These are phyloP conservation scores for Aspergillus taichungensis DNA, from an alignment of 495 filamentous ascomycete species.

Conservation along the genomic window DNA sequence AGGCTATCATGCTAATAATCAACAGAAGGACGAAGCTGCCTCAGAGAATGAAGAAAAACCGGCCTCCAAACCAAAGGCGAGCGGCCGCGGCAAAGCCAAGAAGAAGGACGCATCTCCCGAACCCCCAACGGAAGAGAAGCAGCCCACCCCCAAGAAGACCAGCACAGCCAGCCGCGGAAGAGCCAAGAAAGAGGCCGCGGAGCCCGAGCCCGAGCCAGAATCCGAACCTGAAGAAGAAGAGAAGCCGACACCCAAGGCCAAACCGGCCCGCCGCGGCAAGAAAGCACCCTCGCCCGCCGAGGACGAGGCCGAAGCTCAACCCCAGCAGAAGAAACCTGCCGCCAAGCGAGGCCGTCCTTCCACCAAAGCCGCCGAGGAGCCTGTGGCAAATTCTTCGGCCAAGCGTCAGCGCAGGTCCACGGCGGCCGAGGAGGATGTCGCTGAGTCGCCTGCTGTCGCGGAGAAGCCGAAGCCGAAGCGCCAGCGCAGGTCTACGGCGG, in stretches of 20 bases:
- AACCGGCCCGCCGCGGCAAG: background rate
- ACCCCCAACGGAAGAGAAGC: conserved; percentile 4
- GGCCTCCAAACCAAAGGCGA: conserved; percentile 28
- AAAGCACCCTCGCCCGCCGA: background rate
- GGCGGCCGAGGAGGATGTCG: conserved; percentile 1
- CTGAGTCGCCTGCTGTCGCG: conserved; percentile 1
- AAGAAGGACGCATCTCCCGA: conserved; percentile 18
- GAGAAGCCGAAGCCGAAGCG: background rate
- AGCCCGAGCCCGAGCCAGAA: conserved; percentile 1
- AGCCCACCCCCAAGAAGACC: conserved; percentile 21
- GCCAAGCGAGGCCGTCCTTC: conserved; percentile 7
- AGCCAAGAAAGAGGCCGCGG: conserved; percentile 4
- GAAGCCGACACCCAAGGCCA: background rate
- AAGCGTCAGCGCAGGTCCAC: conserved; percentile 3
- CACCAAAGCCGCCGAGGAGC: conserved; percentile 23
- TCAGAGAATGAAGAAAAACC: conserved; percentile 25
- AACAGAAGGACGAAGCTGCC: conserved; percentile 4
- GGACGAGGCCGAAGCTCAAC: background rate
- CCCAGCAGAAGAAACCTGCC: background rate
- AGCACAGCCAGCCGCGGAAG: conserved; percentile 17
- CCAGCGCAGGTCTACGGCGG: conserved; percentile 4
- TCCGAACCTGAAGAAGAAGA: background rate
- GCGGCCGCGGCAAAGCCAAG: conserved; percentile 26
- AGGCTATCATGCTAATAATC: conserved; percentile 18
- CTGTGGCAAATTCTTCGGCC: conserved; percentile 3